Conservation (phyloP, 306 rosid species). For the barrel medic (Medicago truncatula) region DNA sequence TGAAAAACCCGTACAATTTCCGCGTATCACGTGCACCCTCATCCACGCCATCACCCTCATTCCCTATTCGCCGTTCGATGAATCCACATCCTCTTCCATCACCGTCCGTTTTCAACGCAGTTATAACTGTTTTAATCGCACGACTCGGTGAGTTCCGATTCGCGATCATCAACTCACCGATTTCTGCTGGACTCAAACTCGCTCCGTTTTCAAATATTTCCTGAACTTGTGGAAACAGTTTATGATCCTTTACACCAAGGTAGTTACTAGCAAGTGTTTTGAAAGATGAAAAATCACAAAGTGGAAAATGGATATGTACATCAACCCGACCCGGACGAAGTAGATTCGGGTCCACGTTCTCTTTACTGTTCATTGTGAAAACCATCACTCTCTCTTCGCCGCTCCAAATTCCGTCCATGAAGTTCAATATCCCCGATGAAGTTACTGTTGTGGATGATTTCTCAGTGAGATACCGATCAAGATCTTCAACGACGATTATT, state of each 20-base stretch:
- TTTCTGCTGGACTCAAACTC: conserved; percentile 85
- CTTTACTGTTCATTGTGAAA: conserved; percentile 80
- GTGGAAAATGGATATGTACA: conserved; percentile 85
- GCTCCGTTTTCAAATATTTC: conserved; percentile 78
- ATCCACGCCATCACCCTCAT: conserved; percentile 42
- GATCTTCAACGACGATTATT: conserved; percentile 69
- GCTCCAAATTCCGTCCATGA: conserved; percentile 84
- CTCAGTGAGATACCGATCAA: conserved; percentile 65
- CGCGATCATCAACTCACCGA: conserved; percentile 85
- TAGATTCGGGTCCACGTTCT: conserved; percentile 63
- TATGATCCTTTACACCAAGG: conserved; percentile 87
- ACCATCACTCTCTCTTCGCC: conserved; percentile 85
- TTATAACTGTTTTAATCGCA: conserved; percentile 79
- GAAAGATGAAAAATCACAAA: conserved; percentile 78
- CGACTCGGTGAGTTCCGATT: conserved; percentile 95
- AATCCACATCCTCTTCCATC: conserved; percentile 58
- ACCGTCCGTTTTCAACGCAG: conserved; percentile 76
- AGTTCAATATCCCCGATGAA: conserved; percentile 62
- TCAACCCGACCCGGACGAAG: conserved; percentile 93
- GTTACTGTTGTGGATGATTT: conserved; percentile 58
- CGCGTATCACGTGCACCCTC: conserved; percentile 40
- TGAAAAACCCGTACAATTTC: conserved; percentile 66
- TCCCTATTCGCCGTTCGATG: conserved; percentile 49
- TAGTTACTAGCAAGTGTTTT: conserved; percentile 64
- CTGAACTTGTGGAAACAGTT: conserved; percentile 78